Evolutionary conservation across 2,329 filamentous ascomycete genomes (phyloP).

Genomic region (Colletotrichum ledebouriae): DNA sequence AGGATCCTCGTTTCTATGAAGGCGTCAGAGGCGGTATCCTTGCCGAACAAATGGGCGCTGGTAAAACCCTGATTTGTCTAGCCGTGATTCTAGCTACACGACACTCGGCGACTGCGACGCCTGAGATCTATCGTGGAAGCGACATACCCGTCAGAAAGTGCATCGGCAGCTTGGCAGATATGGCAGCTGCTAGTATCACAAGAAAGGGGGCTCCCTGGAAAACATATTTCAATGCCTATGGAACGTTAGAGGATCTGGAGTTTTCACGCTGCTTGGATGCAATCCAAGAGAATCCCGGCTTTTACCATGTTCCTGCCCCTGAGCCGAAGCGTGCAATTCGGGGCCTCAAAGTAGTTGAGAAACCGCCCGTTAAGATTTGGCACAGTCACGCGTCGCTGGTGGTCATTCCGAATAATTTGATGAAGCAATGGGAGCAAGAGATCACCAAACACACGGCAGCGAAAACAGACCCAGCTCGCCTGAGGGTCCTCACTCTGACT

Average conservation of each 20-base stretch:
- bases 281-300: constrained; percentile 69
- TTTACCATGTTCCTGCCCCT: constrained; percentile 68
- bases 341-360: constrained; percentile 53
- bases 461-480: constrained; percentile 51
- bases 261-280: constrained; percentile 67
- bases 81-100: constrained; percentile 82
- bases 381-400: constrained; percentile 80
- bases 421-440: constrained; percentile 87
- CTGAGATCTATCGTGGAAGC: constrained; percentile 68
- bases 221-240: constrained; percentile 68
- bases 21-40: constrained; percentile 81
- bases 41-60: constrained; percentile 84
- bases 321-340: constrained; percentile 47
- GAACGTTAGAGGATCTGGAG: constrained; percentile 60
- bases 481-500: constrained; percentile 76
- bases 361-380: constrained; percentile 64
- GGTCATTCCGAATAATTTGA: constrained; percentile 85
- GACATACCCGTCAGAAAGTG: constrained; percentile 55
- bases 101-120: constrained; percentile 74
- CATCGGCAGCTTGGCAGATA: constrained; percentile 77
- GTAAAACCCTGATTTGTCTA: constrained; percentile 91
- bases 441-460: constrained; percentile 79
- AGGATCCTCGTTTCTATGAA: constrained; percentile 80
- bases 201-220: constrained; percentile 79
- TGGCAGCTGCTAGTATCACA: constrained; percentile 79